These are phyloP conservation scores for Russula compacta DNA, from an alignment of 768 basidiomycete genomes.

Conservation along the genomic window DNA sequence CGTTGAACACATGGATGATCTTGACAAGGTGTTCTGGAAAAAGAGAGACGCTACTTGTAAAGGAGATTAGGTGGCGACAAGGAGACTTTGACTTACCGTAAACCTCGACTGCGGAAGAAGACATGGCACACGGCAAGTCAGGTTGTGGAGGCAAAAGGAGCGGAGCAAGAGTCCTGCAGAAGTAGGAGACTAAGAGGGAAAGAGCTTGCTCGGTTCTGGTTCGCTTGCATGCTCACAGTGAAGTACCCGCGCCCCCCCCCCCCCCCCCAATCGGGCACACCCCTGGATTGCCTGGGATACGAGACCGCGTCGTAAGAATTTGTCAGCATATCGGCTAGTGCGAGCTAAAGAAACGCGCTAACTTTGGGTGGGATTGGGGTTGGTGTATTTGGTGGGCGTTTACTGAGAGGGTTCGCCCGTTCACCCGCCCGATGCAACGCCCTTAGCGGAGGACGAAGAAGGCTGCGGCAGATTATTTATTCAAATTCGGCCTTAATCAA, in stretches of 20 bases:
- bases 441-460: neutral
- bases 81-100: neutral
- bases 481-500: neutral
- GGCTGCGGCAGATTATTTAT: neutral
- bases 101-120: constrained; percentile 5
- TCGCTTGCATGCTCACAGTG: neutral
- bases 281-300: neutral
- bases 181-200: constrained; percentile 12
- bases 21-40: constrained; percentile 9
- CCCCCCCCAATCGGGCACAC: neutral
- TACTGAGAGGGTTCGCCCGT: neutral
- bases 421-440: neutral
- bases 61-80: neutral
- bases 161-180: neutral
- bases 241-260: neutral
- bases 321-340: too few species aligned
- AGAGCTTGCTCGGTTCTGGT: neutral
- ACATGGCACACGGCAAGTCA: neutral
- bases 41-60: neutral
- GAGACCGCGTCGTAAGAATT: neutral
- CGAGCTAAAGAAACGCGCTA: too few species aligned
- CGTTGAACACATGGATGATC: constrained; percentile 12
- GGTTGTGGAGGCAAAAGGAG: neutral
- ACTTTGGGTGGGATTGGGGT: neutral
- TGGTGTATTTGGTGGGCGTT: neutral